Conservation (phyloP, 1,284 basidiomycete genomes). For the Malassezia globosa region DNA sequence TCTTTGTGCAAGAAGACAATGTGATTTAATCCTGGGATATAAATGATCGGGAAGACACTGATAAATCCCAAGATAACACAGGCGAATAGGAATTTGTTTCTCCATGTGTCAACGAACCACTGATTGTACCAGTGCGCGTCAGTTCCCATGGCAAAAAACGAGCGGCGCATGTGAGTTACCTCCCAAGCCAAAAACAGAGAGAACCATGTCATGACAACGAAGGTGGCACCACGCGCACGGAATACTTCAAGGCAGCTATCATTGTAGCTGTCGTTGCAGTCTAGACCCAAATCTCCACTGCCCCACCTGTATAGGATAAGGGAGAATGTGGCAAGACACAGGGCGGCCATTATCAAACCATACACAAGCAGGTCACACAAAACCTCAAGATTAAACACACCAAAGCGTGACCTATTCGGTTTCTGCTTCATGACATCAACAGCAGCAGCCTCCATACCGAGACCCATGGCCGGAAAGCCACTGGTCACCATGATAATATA, state of each 20-base stretch:
- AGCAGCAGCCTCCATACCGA: constrained; percentile 54
- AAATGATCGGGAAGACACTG: constrained; percentile 53
- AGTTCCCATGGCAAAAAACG: constrained; percentile 44
- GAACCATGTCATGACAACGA: constrained; percentile 42
- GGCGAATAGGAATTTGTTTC: constrained; percentile 40
- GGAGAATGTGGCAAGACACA: constrained; percentile 49
- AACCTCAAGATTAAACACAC: constrained; percentile 45
- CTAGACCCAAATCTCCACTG: constrained; percentile 26
- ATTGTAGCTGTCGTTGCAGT: constrained; percentile 43
- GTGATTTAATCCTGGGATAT: constrained; percentile 49
- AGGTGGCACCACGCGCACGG: constrained; percentile 46
- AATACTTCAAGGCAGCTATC: constrained; percentile 43
- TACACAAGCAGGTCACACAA: constrained; percentile 55
- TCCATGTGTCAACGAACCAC: constrained; percentile 35
- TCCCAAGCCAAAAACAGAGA: constrained; percentile 48
- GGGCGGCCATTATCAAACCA: constrained; percentile 57
- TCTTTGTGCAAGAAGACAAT: constrained; percentile 44
- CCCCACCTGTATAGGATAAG: constrained; percentile 36
- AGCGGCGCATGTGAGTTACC: constrained; percentile 41
- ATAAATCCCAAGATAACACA: constrained; percentile 49
- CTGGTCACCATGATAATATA: constrained; percentile 49
- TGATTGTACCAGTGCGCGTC: constrained; percentile 29
- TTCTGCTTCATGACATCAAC: constrained; percentile 55
- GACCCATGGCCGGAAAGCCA: constrained; percentile 48
- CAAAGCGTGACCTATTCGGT: constrained; percentile 45